A percentile compares a stretch with the other conserved stretches of the same genome.
phyloP scores from a whole-genome alignment of 2,329 filamentous ascomycete species.

The Botrytis fabae region DNA sequence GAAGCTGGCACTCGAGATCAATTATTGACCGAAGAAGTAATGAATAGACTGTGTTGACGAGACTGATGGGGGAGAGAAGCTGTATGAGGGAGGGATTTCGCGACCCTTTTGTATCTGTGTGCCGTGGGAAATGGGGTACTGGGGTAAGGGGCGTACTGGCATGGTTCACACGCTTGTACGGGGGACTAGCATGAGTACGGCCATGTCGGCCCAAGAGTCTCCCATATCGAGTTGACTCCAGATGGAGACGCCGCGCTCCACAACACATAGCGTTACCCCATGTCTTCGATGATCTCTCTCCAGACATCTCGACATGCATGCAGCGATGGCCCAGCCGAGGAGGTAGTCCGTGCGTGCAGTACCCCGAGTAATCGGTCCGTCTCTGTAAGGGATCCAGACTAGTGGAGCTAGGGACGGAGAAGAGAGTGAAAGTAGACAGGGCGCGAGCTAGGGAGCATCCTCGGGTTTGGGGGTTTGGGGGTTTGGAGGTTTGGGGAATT shows the following conservation, averaged over 20 bases:
- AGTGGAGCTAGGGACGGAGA: background rate
- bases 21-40: background rate
- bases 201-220: background rate
- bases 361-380: slow-evolving; percentile 23
- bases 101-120: slow-evolving; percentile 19
- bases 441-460: background rate
- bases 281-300: slow-evolving; percentile 13
- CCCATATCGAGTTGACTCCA: slow-evolving; percentile 3
- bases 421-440: background rate
- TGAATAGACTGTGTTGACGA: background rate
- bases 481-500: background rate
- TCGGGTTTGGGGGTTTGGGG: background rate
- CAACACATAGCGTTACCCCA: slow-evolving; percentile 16
- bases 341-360: slow-evolving; percentile 13
- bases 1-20: background rate
- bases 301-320: slow-evolving; percentile 7
- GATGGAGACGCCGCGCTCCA: slow-evolving; percentile 17
- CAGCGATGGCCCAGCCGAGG: background rate
- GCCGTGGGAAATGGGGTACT: background rate
- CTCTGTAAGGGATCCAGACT: slow-evolving; percentile 10
- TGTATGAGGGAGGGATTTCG: slow-evolving; percentile 1
- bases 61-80: background rate
- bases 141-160: background rate
- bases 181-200: background rate
- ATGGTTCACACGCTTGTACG: slow-evolving; percentile 5